Evolutionary conservation across 2,329 filamentous ascomycete species (phyloP).

Genomic region (Sclerotinia sclerotiorum): DNA sequence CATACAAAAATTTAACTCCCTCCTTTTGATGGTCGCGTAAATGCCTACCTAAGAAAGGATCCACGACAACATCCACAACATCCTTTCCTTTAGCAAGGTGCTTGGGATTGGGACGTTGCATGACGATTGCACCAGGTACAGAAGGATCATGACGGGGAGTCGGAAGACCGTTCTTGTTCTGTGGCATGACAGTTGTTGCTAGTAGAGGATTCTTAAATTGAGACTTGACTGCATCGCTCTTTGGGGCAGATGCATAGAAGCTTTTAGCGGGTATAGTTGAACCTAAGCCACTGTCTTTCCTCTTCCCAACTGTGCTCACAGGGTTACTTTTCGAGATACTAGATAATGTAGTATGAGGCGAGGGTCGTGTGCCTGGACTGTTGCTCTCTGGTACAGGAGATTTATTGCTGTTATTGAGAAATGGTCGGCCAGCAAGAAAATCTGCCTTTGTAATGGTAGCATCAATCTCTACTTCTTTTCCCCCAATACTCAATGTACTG

Average conservation of each 20-base stretch:
- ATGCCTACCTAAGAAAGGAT: constrained; percentile 62
- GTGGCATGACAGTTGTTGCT: constrained; percentile 50
- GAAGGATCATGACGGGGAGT: constrained; percentile 65
- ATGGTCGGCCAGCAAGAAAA: constrained; percentile 51
- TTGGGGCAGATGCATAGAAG: constrained; percentile 43
- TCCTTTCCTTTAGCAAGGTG: constrained; percentile 59
- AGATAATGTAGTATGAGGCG: constrained; percentile 16
- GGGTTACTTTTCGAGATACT: constrained; percentile 22
- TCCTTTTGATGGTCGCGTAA: constrained; percentile 68
- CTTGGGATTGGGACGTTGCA: constrained; percentile 55
- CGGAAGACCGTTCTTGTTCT: constrained; percentile 48
- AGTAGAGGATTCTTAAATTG: constrained; percentile 64
- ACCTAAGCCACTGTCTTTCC: constrained; percentile 34
- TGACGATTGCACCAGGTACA: constrained; percentile 60
- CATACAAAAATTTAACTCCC: constrained; percentile 70
- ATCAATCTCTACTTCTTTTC: constrained; percentile 69
- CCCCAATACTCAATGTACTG: constrained; percentile 59
- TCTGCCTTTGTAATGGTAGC: constrained; percentile 60
- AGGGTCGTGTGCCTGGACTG: constrained; percentile 23
- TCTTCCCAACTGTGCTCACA: constrained; percentile 32
- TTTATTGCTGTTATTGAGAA: constrained; percentile 40
- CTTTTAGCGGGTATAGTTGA: constrained; percentile 43
- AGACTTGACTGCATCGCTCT: constrained; percentile 44
- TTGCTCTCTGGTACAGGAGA: constrained; percentile 23
- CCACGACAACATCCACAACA: constrained; percentile 70